Percentiles rank a stretch among this genome's conserved stretches.
Evolutionary conservation across 108 stramenopile genomes (phyloP).

Genomic region (Craspedostauros australis): DNA sequence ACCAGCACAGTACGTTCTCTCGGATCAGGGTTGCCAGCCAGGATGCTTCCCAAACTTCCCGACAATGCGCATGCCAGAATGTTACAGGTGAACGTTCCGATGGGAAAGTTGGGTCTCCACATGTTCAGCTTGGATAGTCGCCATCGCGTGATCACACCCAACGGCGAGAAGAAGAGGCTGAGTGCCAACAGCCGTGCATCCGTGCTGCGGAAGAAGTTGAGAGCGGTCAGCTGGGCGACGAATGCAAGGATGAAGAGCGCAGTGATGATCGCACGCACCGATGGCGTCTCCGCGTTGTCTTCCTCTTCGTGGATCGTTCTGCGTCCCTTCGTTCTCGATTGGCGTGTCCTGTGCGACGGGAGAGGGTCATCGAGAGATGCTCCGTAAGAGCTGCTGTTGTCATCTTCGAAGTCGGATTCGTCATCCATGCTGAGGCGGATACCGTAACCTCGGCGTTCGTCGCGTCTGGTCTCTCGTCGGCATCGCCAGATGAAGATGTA

Average conservation of each 20-base stretch:
- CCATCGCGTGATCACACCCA: constrained; percentile 73
- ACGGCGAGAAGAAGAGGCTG: constrained; percentile 70
- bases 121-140: constrained; percentile 55
- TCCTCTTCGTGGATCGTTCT: constrained; percentile 5
- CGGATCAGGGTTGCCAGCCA: constrained; percentile 73
- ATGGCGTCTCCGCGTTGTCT: constrained; percentile 41
- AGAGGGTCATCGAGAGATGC: neutral
- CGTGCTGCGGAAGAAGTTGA: constrained; percentile 53
- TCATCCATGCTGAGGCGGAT: constrained; percentile 48
- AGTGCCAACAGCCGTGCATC: constrained; percentile 51
- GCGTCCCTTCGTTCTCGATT: constrained; percentile 2
- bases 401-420: constrained; percentile 14
- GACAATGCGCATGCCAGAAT: constrained; percentile 64
- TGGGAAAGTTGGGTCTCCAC: constrained; percentile 63
- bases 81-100: constrained; percentile 80
- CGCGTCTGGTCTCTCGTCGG: constrained; percentile 48
- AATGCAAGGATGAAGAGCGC: constrained; percentile 54
- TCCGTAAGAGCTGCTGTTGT: neutral
- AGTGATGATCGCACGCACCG: constrained; percentile 61
- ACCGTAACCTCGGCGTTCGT: constrained; percentile 68
- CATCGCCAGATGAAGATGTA: constrained; percentile 78
- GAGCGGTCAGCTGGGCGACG: constrained; percentile 40
- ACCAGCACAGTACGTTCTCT: constrained; percentile 60
- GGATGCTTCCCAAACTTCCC: constrained; percentile 56
- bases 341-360: neutral